Evolutionary conservation across 1,284 basidiomycete species (phyloP).

Genomic region (Ceratobasidium theobromae): DNA sequence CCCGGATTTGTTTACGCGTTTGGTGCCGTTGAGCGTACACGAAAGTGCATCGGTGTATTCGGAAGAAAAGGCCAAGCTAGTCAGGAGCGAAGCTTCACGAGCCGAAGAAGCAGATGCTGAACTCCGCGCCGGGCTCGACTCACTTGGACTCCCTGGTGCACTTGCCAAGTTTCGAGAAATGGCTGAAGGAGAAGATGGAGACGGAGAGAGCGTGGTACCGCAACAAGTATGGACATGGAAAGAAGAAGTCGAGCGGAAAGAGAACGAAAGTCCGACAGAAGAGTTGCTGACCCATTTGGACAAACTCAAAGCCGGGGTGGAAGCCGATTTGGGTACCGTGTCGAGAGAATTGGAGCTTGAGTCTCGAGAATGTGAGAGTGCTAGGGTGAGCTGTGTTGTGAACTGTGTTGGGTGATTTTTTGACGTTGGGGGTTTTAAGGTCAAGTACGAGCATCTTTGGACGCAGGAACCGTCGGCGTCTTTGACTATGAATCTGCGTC

Average conservation of each 20-base stretch:
- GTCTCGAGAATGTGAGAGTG: slow-evolving; percentile 77
- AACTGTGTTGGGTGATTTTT: not conserved
- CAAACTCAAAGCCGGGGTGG: slow-evolving; percentile 62
- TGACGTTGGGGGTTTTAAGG: slow-evolving; percentile 38
- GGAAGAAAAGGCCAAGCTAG: slow-evolving; percentile 98
- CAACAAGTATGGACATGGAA: slow-evolving; percentile 74
- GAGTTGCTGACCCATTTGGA: slow-evolving; percentile 63
- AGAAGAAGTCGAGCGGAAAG: slow-evolving; percentile 70
- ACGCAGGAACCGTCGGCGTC: slow-evolving; percentile 84
- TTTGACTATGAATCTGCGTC: slow-evolving; percentile 69
- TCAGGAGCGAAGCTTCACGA: slow-evolving; percentile 85
- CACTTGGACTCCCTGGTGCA: slow-evolving; percentile 76
- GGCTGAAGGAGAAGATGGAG: slow-evolving; percentile 63
- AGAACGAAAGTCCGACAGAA: slow-evolving; percentile 65
- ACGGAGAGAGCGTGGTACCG: slow-evolving; percentile 57
- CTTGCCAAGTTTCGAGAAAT: slow-evolving; percentile 78
- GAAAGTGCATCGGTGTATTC: slow-evolving; percentile 96
- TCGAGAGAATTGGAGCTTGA: slow-evolving; percentile 72
- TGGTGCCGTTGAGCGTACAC: slow-evolving; percentile 93
- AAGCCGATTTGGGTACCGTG: slow-evolving; percentile 60
- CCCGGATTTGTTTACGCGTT: slow-evolving; percentile 82
- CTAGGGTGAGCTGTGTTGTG: slow-evolving; percentile 52
- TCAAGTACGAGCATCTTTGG: slow-evolving; percentile 87
- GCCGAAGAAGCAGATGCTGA: slow-evolving; percentile 84
- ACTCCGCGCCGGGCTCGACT: slow-evolving; percentile 76